A percentile compares a stretch with the other conserved stretches of the same genome.
Evolutionary conservation across 805 yeast genomes (phyloP).

Genomic region (Kodamaea fukazawae): DNA sequence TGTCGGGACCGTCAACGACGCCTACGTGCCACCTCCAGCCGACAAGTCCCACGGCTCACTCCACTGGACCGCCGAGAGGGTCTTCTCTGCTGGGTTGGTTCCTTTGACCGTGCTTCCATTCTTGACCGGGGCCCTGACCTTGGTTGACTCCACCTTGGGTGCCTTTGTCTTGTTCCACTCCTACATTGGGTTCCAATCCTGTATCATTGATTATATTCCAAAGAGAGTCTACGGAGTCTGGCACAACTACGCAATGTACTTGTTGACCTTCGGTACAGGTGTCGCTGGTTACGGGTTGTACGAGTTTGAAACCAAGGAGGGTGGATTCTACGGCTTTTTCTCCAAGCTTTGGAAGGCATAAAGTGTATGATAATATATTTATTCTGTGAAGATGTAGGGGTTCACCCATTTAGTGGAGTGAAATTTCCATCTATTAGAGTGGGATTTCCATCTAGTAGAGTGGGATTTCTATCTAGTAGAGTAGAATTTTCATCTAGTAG

Average conservation of each 20-base stretch:
- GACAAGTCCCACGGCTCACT: conserved; percentile 61
- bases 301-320: conserved; percentile 61
- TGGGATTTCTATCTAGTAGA: no score
- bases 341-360: conserved; percentile 39
- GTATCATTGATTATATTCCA: conserved; percentile 79
- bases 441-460: no score
- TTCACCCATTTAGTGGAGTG: no score
- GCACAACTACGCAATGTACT: conserved; percentile 59
- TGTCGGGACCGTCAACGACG: conserved; percentile 71
- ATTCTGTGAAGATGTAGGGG: no score
- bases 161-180: conserved; percentile 60
- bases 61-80: conserved; percentile 73
- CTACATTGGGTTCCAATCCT: conserved; percentile 69
- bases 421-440: no score
- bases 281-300: conserved; percentile 71
- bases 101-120: conserved; percentile 66
- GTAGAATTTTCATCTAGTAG: no score
- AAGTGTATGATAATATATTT: conserved; percentile 2
- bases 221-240: conserved; percentile 65
- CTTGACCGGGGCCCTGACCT: conserved; percentile 49
- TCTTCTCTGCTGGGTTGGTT: conserved; percentile 56
- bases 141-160: conserved; percentile 56
- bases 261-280: conserved; percentile 61
- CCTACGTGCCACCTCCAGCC: conserved; percentile 59
- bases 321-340: conserved; percentile 57